phyloP scores from a whole-genome alignment of 805 yeast genomes.

The Torulaspora franciscae region DNA sequence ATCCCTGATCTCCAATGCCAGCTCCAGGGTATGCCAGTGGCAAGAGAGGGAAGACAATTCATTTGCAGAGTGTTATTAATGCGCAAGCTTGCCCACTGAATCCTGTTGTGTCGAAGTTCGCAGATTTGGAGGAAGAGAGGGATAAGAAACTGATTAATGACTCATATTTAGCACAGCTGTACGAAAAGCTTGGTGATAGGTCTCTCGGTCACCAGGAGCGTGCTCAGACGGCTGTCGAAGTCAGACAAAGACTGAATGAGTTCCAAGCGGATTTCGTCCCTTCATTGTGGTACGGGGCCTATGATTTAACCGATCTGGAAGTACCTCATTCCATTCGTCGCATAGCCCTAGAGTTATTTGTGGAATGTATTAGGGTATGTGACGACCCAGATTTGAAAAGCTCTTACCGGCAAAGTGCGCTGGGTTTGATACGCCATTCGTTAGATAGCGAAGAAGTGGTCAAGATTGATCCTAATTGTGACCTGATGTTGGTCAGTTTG shows the following conservation, averaged over 20 bases:
- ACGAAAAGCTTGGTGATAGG: slow-evolving; percentile 10
- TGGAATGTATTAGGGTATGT: slow-evolving; percentile 50
- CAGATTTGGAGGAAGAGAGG: not conserved
- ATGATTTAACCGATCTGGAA: slow-evolving; percentile 44
- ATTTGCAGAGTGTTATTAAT: not conserved
- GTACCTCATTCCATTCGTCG: slow-evolving; percentile 37
- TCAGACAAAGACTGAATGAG: slow-evolving; percentile 48
- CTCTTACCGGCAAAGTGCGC: slow-evolving; percentile 57
- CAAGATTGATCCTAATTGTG: slow-evolving; percentile 47
- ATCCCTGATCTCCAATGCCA: not conserved
- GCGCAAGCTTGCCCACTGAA: slow-evolving; percentile 30
- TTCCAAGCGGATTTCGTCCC: slow-evolving; percentile 56
- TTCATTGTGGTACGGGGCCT: slow-evolving; percentile 70
- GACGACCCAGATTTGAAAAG: slow-evolving; percentile 46
- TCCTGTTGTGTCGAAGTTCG: not conserved
- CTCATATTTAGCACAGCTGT: slow-evolving; percentile 5
- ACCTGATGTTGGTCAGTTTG: slow-evolving; percentile 46
- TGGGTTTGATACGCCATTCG: slow-evolving; percentile 37
- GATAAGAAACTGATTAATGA: slow-evolving; percentile 7
- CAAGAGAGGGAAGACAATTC: not conserved
- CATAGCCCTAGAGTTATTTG: slow-evolving; percentile 50
- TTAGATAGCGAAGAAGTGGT: slow-evolving; percentile 12
- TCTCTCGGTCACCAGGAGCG: slow-evolving; percentile 24
- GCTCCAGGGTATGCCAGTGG: not conserved
- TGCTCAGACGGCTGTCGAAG: slow-evolving; percentile 47